These are phyloP conservation scores for Puccinia horiana DNA, from an alignment of 1,284 basidiomycete genomes.

Conservation along the genomic window DNA sequence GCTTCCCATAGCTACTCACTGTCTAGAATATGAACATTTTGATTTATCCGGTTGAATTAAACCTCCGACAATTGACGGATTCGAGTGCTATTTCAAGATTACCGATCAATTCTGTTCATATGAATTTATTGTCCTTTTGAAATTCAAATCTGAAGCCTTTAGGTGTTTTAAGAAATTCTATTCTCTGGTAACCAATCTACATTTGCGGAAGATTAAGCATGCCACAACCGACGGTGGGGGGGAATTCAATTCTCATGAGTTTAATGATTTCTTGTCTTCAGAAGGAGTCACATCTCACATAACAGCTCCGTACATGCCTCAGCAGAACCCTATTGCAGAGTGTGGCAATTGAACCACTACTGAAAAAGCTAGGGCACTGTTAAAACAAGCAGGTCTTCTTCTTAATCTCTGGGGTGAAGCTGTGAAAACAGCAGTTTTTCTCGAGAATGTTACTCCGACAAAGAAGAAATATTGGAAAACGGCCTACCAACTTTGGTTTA, in stretches of 20 bases:
- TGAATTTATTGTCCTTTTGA: too few relatives aligned
- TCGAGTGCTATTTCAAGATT: neutral
- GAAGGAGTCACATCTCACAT: neutral
- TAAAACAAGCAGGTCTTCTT: neutral
- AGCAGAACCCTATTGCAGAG: too few relatives aligned
- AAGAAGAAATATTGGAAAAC: neutral
- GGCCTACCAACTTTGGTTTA: neutral
- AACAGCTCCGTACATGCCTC: constrained; percentile 2
- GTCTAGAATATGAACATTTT: neutral
- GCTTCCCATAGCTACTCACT: neutral
- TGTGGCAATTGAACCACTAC: constrained; percentile 7
- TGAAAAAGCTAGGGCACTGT: neutral
- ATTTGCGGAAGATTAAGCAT: constrained; percentile 56
- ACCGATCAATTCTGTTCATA: neutral
- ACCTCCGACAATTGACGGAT: neutral
- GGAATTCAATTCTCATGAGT: too few relatives aligned
- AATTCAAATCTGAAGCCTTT: constrained; percentile 28
- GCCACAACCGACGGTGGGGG: constrained; percentile 58
- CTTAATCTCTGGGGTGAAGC: neutral
- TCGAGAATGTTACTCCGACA: neutral
- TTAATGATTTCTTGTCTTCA: constrained; percentile 53
- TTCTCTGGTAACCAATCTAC: constrained; percentile 51
- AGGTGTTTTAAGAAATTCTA: neutral
- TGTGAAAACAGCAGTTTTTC: neutral
- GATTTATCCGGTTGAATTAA: neutral